Percentiles rank a stretch among this genome's conserved stretches.
phyloP scores from a whole-genome alignment of 2,329 filamentous ascomycete genomes.

The Pseudopithomyces chartarum region DNA sequence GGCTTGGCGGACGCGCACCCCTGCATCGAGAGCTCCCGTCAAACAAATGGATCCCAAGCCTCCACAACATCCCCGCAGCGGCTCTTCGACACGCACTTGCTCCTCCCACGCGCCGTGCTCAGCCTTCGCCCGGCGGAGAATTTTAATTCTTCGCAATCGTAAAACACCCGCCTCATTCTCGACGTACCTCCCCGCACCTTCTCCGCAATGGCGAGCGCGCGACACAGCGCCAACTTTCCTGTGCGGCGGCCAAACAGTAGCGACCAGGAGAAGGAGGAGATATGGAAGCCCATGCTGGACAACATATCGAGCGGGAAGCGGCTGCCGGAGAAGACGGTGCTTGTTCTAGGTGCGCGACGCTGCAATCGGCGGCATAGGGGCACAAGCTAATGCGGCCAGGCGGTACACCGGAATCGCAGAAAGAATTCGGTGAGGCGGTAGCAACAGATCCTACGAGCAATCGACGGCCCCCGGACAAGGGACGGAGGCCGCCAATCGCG shows the following conservation, averaged over 20 bases:
- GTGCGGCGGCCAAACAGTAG: constrained; percentile 55
- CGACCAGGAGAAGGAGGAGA: constrained; percentile 75
- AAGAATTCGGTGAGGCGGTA: constrained; percentile 73
- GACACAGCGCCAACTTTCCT: constrained; percentile 38
- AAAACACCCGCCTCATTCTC: background rate
- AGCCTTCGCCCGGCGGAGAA: background rate
- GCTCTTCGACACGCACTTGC: constrained; percentile 16
- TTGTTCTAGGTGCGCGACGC: constrained; percentile 72
- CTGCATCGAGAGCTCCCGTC: constrained; percentile 35
- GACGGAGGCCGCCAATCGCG: constrained; percentile 73
- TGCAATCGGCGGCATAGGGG: constrained; percentile 12
- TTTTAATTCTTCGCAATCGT: background rate
- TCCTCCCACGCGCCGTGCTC: background rate
- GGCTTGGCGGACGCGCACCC: constrained; percentile 37
- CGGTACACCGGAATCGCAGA: constrained; percentile 80
- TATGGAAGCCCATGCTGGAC: constrained; percentile 94
- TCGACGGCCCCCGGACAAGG: constrained; percentile 59
- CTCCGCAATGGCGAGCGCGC: constrained; percentile 42
- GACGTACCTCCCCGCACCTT: constrained; percentile 13
- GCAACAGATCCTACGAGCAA: constrained; percentile 44
- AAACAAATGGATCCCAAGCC: constrained; percentile 25
- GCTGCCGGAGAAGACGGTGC: constrained; percentile 86
- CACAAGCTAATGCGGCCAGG: constrained; percentile 55
- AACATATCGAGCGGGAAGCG: constrained; percentile 87
- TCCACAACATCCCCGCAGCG: constrained; percentile 25